These are phyloP conservation scores for Amphirosellinia nigrospora DNA, from an alignment of 495 filamentous ascomycete species.

Conservation along the genomic window DNA sequence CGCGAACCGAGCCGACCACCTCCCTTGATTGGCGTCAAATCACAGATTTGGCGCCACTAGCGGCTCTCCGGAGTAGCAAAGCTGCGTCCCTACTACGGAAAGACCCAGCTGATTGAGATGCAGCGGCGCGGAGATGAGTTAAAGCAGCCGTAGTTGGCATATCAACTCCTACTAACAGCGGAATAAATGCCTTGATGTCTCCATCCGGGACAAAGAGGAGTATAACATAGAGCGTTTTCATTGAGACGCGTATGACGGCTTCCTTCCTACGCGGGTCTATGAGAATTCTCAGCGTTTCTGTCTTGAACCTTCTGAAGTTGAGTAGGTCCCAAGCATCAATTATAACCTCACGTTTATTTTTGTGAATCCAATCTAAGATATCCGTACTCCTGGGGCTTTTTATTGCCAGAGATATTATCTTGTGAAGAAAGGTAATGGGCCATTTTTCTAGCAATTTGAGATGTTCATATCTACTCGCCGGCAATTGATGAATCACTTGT, in stretches of 20 bases:
- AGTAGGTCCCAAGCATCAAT: not conserved
- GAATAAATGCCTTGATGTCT: not conserved
- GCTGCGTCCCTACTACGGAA: not conserved
- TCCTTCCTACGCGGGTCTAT: not conserved
- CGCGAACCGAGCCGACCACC: not conserved
- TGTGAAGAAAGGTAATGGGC: not conserved
- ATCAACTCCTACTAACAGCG: not conserved
- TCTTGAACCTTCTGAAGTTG: not conserved
- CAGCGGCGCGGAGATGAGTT: not conserved
- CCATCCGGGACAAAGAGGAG: not conserved
- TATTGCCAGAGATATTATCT: not conserved
- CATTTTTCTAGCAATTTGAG: not conserved
- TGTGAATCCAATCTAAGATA: no score
- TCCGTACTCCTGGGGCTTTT: no score
- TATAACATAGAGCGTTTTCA: not conserved
- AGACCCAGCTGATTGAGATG: not conserved
- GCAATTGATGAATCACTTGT: not conserved
- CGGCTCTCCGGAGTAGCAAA: not conserved
- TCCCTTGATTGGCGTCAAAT: not conserved
- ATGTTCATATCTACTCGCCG: not conserved
- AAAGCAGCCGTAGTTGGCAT: not conserved
- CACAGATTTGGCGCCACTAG: not conserved
- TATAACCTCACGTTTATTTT: not conserved
- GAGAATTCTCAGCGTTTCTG: not conserved
- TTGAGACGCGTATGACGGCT: not conserved